Evolutionary conservation across 2,329 filamentous ascomycete species (phyloP), one percentile per base, ranked within the genome.

Genomic region (Curvularia lunata): DNA sequence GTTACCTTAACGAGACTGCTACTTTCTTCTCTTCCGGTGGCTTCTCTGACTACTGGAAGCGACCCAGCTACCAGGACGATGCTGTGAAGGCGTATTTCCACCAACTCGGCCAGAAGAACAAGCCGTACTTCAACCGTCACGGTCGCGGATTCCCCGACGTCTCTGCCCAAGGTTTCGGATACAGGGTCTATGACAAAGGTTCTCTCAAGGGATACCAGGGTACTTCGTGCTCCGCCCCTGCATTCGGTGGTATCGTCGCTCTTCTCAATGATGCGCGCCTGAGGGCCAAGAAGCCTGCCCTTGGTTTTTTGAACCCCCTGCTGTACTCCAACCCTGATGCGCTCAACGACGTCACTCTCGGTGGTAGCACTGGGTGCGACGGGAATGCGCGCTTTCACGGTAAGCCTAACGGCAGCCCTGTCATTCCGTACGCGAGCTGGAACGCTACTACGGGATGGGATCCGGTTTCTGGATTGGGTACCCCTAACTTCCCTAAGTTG

Each of bases 61-160:
- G 73, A 48, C 82, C 83, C 1, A 64, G 64, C 3, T 85, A 82
- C 69, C 83, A 85, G 63, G 64, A 79, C 6, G 60, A 60, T 1
- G 78, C 78, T 0, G 77, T 85, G 0, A 67, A 72, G 23, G 65
- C 65, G 0, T 86, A 84, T 63, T 75, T 84, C 34, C 64, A 73
- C 23, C 67, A 70, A 18, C 65, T 81, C 13, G 74, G 78, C 21
- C 68, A 76, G 72, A 58, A 73, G 71, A 84, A 71, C 75, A 77
- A 67, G 67, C 75, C 80, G 6, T 81, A 86, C 67, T 82, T 78
- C 75, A 80, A 82, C 72, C 69, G 75, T 59, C 32, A 83, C 12
- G 87, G 87, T 0, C 81, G 87, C 59, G 88, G 78, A 0, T 84
- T 85, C 62, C 86, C 87, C 0, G 87, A 89, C 60, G 80, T 90